phyloP scores from a whole-genome alignment of 257 asterid species.

The Capsicum chinense region DNA sequence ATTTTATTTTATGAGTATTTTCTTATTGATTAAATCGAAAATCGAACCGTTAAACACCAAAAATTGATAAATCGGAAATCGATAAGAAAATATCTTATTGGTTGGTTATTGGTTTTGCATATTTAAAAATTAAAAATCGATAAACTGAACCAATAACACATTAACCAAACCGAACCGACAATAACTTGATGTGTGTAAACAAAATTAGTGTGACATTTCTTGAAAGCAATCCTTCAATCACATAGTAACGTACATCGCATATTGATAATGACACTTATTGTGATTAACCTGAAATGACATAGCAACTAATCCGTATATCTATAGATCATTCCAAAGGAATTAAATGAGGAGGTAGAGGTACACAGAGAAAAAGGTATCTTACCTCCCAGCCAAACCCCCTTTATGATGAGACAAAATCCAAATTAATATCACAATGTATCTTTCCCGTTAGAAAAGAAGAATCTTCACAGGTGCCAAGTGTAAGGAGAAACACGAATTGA shows the following conservation, averaged over 20 bases:
- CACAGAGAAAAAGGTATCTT: neutral
- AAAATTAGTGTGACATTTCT: neutral
- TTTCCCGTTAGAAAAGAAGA: neutral
- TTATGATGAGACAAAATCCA: neutral
- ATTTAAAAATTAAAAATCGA: no score
- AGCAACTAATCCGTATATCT: neutral
- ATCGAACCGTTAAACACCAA: no score
- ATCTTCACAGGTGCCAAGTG: neutral
- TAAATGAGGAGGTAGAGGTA: neutral
- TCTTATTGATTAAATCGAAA: no score
- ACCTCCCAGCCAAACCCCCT: neutral
- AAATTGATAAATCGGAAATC: no score
- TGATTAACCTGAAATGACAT: conserved; percentile 14
- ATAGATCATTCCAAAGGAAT: neutral
- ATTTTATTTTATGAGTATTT: no score
- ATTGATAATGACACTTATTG: neutral
- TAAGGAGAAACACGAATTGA: neutral
- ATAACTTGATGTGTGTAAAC: no score
- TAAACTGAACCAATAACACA: no score
- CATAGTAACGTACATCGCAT: neutral
- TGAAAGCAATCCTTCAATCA: neutral
- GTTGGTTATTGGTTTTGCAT: no score
- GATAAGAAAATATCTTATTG: no score
- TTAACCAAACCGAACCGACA: no score
- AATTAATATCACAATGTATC: neutral